Evolutionary conservation across 1,284 basidiomycete species (phyloP).

Genomic region (Schizopora paradoxa): DNA sequence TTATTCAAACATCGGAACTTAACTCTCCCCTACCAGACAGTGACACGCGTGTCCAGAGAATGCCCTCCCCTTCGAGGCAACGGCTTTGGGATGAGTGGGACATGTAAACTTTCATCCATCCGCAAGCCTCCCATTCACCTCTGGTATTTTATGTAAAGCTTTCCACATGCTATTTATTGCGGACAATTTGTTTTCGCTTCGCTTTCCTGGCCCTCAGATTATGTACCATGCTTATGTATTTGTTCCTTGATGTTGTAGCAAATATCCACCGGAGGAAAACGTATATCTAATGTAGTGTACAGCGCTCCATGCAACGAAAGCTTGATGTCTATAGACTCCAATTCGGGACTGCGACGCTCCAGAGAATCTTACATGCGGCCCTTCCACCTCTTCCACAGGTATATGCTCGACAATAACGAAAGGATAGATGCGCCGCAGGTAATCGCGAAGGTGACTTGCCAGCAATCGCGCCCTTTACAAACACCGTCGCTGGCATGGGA

Average conservation of each 20-base stretch:
- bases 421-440: slow-evolving; percentile 37
- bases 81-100: slow-evolving; percentile 70
- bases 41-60: slow-evolving; percentile 20
- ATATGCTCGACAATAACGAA: slow-evolving; percentile 38
- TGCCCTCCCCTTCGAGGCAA: slow-evolving; percentile 15
- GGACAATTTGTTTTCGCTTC: no score
- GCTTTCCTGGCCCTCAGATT: no score
- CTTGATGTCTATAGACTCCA: no score
- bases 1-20: slow-evolving; percentile 62
- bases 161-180: no score
- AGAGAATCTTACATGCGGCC: slow-evolving; percentile 46
- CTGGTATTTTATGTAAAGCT: no score
- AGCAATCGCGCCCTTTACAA: slow-evolving; percentile 58
- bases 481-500: slow-evolving; percentile 39
- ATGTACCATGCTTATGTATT: no score
- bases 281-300: no score
- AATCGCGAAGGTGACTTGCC: slow-evolving; percentile 59
- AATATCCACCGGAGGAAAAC: no score
- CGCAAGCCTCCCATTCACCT: no score
- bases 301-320: no score
- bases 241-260: no score
- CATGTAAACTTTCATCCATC: slow-evolving; percentile 33
- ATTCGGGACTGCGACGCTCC: no score
- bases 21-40: slow-evolving; percentile 27
- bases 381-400: slow-evolving; percentile 61